phyloP scores from a whole-genome alignment of 139 green algal genomes.

The Micractinium sp. region DNA sequence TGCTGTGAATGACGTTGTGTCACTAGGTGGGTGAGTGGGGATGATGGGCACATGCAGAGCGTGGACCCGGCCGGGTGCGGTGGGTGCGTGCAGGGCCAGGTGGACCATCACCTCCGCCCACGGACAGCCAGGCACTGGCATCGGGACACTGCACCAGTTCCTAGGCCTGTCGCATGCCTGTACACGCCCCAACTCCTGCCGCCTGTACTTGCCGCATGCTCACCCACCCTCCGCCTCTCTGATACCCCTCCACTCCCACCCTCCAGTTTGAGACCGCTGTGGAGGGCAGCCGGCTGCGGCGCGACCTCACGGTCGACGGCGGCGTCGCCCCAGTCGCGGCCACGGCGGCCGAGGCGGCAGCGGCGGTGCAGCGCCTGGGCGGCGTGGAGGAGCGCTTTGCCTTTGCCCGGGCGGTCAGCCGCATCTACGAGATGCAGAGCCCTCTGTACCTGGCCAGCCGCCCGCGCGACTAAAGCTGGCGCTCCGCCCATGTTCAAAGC shows the following conservation, averaged over 20 bases:
- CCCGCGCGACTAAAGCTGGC: background rate
- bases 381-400: constrained; percentile 85
- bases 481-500: background rate
- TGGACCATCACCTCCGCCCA: no score
- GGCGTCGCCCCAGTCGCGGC: constrained; percentile 67
- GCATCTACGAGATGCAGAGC: constrained; percentile 69
- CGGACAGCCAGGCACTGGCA: no score
- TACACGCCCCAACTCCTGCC: no score
- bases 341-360: constrained; percentile 19
- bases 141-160: no score
- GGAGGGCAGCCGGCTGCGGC: constrained; percentile 74
- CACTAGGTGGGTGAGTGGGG: no score
- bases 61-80: no score
- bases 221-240: background rate
- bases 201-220: background rate
- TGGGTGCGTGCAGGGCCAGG: no score
- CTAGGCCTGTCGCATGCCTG: no score
- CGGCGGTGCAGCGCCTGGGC: constrained; percentile 53
- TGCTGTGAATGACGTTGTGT: no score
- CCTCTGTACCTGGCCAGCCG: constrained; percentile 2
- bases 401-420: constrained; percentile 76
- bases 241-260: background rate
- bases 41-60: no score
- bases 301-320: constrained; percentile 60
- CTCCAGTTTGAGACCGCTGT: constrained; percentile 77